Evolutionary conservation across 768 basidiomycete genomes (phyloP).

Genomic region (Hygrophorus pudorinus): DNA sequence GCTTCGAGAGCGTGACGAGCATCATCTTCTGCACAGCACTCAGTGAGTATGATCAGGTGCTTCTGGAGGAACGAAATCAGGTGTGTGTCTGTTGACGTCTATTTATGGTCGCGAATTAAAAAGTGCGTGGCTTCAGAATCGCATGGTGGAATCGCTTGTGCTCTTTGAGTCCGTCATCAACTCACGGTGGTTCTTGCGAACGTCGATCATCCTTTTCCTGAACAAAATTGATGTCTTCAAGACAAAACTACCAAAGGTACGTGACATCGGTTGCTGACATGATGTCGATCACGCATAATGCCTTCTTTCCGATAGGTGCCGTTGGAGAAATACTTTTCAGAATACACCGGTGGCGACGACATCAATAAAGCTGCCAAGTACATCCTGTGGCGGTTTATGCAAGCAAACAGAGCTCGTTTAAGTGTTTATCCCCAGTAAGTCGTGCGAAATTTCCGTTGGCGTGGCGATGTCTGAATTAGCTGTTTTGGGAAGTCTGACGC

Average conservation of each 20-base stretch:
- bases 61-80: constrained; percentile 60
- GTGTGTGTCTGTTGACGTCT: constrained; percentile 27
- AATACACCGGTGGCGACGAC: constrained; percentile 81
- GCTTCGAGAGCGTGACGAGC: constrained; percentile 49
- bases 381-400: constrained; percentile 92
- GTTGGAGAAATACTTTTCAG: constrained; percentile 72
- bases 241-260: constrained; percentile 63
- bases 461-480: not conserved
- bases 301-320: constrained; percentile 37
- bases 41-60: constrained; percentile 49
- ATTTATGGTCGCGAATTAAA: not conserved
- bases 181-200: constrained; percentile 86
- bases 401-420: constrained; percentile 73
- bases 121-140: constrained; percentile 45
- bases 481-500: constrained; percentile 45
- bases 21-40: constrained; percentile 63
- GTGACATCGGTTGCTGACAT: constrained; percentile 2
- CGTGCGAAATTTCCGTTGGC: not conserved
- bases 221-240: constrained; percentile 95
- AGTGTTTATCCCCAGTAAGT: constrained; percentile 88
- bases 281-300: not conserved
- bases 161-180: constrained; percentile 92
- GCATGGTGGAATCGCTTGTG: constrained; percentile 86
- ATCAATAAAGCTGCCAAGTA: constrained; percentile 94
- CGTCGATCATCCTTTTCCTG: constrained; percentile 84